Evolutionary conservation across 2,329 filamentous ascomycete species (phyloP).

Genomic region (Fusarium mexicanum): DNA sequence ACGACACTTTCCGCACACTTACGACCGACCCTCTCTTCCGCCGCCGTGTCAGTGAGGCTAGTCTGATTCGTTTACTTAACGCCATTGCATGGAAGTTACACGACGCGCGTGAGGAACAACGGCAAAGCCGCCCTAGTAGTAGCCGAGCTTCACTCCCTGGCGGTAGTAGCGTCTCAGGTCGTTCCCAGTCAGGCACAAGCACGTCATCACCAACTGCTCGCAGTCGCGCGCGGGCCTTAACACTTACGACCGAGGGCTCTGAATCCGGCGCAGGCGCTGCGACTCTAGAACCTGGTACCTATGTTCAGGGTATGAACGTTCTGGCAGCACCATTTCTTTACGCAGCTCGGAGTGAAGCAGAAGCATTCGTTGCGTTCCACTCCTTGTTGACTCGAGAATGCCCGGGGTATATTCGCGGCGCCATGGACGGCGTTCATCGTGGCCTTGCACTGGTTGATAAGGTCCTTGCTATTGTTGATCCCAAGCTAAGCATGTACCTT

Average conservation of each 20-base stretch:
- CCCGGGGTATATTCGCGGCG: conserved; percentile 92
- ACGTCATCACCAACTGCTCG: conserved; percentile 57
- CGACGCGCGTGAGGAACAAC: conserved; percentile 71
- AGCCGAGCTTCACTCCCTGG: conserved; percentile 48
- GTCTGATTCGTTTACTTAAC: conserved; percentile 91
- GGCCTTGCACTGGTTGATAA: conserved; percentile 92
- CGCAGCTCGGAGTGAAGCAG: conserved; percentile 90
- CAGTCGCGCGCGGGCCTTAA: conserved; percentile 64
- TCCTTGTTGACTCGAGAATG: conserved; percentile 87
- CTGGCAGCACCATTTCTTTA: conserved; percentile 96
- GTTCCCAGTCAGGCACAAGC: conserved; percentile 51
- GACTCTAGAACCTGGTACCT: conserved; percentile 77
- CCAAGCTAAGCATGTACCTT: conserved; percentile 85
- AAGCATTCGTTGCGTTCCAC: conserved; percentile 93
- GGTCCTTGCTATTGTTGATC: conserved; percentile 89
- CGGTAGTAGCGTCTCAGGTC: conserved; percentile 47
- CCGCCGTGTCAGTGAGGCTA: conserved; percentile 93
- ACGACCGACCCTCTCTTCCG: conserved; percentile 98
- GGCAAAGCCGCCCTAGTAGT: conserved; percentile 53
- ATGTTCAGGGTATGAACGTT: conserved; percentile 99
- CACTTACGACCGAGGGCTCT: conserved; percentile 71
- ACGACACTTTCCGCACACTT: conserved; percentile 96
- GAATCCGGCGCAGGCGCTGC: conserved; percentile 64
- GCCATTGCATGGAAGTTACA: conserved; percentile 94
- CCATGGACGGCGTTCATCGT: conserved; percentile 96